Conservation (phyloP, 768 basidiomycete genomes). For the Austroboletus festivus region DNA sequence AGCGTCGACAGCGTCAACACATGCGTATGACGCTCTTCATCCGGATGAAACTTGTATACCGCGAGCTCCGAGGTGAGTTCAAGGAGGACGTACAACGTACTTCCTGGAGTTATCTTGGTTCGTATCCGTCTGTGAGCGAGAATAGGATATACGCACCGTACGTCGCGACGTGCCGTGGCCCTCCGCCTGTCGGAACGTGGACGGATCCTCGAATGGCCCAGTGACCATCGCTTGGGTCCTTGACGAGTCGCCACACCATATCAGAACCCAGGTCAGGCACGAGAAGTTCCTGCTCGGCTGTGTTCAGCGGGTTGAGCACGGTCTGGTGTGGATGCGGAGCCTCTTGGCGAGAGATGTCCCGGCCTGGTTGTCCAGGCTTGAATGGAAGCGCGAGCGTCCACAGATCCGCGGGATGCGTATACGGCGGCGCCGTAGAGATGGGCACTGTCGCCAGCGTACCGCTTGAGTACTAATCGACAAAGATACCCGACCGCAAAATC, state of each 20-base stretch:
- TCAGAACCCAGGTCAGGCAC: conserved; percentile 79
- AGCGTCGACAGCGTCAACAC: conserved; percentile 46
- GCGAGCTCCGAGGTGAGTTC: conserved; percentile 62
- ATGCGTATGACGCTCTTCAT: conserved; percentile 38
- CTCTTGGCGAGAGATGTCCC: conserved; percentile 64
- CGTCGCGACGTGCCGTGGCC: conserved; percentile 68
- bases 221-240: conserved; percentile 34
- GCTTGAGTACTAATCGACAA: conserved; percentile 72
- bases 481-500: too few relatives aligned
- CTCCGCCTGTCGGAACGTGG: conserved; percentile 51
- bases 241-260: conserved; percentile 54
- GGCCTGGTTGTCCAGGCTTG: conserved; percentile 47
- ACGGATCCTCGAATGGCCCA: conserved; percentile 54
- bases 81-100: conserved; percentile 59
- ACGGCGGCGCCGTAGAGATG: conserved; percentile 46
- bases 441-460: conserved; percentile 59
- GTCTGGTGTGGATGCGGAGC: conserved; percentile 78
- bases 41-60: conserved; percentile 50
- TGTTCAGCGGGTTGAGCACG: conserved; percentile 38
- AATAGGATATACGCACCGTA: conserved; percentile 43
- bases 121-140: too few relatives aligned
- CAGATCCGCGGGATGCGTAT: conserved; percentile 36
- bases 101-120: conserved; percentile 41
- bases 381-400: conserved; percentile 41
- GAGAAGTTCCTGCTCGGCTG: conserved; percentile 54